Base-by-base conservation (phyloP, 1,139 yeast species). In the Zygosaccharomyces pseudobailii region DNA sequence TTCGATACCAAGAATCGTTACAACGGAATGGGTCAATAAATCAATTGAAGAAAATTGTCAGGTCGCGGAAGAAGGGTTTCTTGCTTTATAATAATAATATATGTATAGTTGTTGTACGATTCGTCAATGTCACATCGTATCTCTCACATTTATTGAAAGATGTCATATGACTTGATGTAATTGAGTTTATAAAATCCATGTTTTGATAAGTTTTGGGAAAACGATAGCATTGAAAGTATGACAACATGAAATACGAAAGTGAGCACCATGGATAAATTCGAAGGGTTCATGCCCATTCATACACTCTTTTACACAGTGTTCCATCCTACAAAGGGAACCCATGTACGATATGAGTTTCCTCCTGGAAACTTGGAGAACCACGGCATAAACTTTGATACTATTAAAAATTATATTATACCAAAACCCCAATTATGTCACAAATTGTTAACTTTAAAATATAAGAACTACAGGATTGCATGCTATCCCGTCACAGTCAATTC, bases 311-410 rank as follows among this genome's bases (percentile, higher is more conserved):
- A 88, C 66, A 82, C 97, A 0, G 87, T 87, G 0, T 92, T 92
- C 68, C 97, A 94, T 61, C 97, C 97, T 0, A 86, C 92, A 0
- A 95, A 88, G 59, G 98, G 98, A 1, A 85, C 98, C 0, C 87
- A 89, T 65, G 90, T 92, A n/a, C 78, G 87, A 3, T 87, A 87
- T 58, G 97, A 94, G 62, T 95, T 88, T 1, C 99, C 98, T 49
- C 76, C 75, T 51, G 88, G 74, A 40, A 67, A 72, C 9, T 46
- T 71, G 35, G 58, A 64, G 7, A 66, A 70, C 34, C 75, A 79
- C 34, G 68, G 85, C 30, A 82, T 90, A 61, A 83, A 87, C 58
- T 92, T 94, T 66, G 95, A 88, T 62, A 76, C 87, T 2, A 82
- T 94, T 38, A 87, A 87, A 62, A 90, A 88, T 71, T 92, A 87